These are phyloP conservation scores for Xylaria sp. DNA, from an alignment of 2,329 filamentous ascomycete species.

Conservation along the genomic window DNA sequence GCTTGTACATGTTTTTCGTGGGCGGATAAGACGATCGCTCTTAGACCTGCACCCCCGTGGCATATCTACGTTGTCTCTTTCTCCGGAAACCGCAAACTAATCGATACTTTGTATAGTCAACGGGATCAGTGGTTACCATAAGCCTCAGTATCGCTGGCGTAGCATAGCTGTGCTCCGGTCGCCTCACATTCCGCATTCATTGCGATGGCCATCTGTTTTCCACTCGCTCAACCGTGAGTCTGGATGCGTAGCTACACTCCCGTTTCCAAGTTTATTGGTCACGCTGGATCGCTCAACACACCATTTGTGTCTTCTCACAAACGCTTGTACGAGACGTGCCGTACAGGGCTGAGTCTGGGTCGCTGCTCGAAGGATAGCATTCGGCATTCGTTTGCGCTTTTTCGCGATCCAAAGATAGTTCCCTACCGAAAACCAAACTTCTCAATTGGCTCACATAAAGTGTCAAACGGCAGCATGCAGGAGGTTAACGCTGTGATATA, in stretches of 20 bases:
- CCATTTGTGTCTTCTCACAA: background rate
- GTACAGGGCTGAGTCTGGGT: background rate
- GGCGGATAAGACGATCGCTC: background rate
- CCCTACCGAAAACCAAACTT: slow-evolving; percentile 18
- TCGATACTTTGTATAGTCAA: background rate
- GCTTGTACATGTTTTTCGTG: slow-evolving; percentile 8
- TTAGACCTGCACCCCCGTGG: background rate
- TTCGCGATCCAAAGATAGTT: background rate
- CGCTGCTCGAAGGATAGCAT: background rate
- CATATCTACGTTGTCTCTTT: background rate
- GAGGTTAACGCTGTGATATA: slow-evolving; percentile 71
- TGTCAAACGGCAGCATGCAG: slow-evolving; percentile 44
- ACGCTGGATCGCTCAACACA: background rate
- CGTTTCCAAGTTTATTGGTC: background rate
- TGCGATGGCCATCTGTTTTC: background rate
- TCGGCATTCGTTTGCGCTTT: background rate
- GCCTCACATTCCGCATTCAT: background rate
- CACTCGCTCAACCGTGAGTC: background rate
- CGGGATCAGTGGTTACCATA: background rate
- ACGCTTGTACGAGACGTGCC: background rate
- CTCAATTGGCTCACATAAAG: slow-evolving; percentile 9
- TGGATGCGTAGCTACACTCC: background rate
- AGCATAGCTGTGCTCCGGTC: background rate
- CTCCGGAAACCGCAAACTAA: background rate
- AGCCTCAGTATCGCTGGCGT: background rate